Base-by-base conservation (phyloP, 129 eudicot genomes). In the Flaveria robusta region DNA sequence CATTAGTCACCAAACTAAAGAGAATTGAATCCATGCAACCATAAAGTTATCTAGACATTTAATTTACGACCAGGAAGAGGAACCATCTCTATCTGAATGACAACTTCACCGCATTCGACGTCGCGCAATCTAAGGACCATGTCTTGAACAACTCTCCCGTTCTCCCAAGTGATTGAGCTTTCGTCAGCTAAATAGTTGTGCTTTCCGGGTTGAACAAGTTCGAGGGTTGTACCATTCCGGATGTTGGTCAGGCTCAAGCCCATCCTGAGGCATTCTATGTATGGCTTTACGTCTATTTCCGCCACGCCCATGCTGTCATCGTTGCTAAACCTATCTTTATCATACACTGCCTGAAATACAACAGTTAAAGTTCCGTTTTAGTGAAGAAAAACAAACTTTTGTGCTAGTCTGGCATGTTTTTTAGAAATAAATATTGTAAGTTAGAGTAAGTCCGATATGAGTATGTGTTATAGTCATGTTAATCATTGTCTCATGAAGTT, bases 241-340 rank as follows among this genome's bases (percentile, higher is more conserved):
- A 89, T 77, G 26, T 73, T 75, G 66, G 68, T 59, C 34, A 81
- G 63, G 20, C 84, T 88, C 68, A 89, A 66, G 13, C 86, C 84
- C 89, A 70, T 81, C 73, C 69, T 81, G 34, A 89, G 37, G 62
- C 92, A 89, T 39, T 87, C 85, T 19, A 89, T 41, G 73, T 85
- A 86, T 0, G 92, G 89, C 63, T 73, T 80, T 9, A 91, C 79
- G 41, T 87, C 89, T 46, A 91, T 83, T n/a, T 77, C 72, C 13
- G 97, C 87, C 12, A 71, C 72, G 8, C 97, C 97, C 97, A 91
- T 87, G 66, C 60, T 77, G 75, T 91, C 97, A 18, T 89, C 90
- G 1, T 18, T 81, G 14, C 84, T 85, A 77, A 91, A 89, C 51
- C 80, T 89, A 68, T 91, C 97, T 67, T 86, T 85, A 51, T 91